These are phyloP conservation scores for Penicillium maclennaniae DNA, from an alignment of 495 filamentous ascomycete genomes.

Conservation along the genomic window DNA sequence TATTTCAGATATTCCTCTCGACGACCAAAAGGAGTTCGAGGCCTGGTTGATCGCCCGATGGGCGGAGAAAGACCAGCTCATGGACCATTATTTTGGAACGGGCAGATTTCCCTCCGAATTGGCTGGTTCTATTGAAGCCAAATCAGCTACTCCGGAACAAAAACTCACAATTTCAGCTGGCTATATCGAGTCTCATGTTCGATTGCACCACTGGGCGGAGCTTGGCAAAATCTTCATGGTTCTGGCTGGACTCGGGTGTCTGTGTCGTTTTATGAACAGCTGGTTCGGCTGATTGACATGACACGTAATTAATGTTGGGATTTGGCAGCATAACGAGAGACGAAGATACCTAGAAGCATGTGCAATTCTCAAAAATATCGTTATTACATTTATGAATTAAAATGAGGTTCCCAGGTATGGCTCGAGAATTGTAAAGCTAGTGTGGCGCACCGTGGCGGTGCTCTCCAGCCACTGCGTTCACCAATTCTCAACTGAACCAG, in stretches of 20 bases:
- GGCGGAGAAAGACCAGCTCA: constrained; percentile 59
- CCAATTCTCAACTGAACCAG: constrained; percentile 23
- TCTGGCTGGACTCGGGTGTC: constrained; percentile 27
- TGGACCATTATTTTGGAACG: constrained; percentile 54
- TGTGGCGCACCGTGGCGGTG: constrained; percentile 25
- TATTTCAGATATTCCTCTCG: constrained; percentile 54
- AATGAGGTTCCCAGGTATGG: neutral
- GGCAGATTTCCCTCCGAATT: constrained; percentile 60
- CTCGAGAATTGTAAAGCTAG: neutral
- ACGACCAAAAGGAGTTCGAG: constrained; percentile 54
- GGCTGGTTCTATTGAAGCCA: constrained; percentile 40
- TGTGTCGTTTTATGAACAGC: constrained; percentile 24
- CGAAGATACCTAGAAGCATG: neutral
- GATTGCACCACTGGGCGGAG: constrained; percentile 49
- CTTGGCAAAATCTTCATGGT: constrained; percentile 55
- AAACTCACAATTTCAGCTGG: constrained; percentile 38
- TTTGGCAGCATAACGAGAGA: neutral
- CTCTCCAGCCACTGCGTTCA: constrained; percentile 19
- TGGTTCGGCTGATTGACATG: constrained; percentile 2
- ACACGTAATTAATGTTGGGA: neutral
- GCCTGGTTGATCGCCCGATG: constrained; percentile 57
- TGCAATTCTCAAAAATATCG: neutral
- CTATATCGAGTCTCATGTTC: constrained; percentile 58
- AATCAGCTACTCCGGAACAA: constrained; percentile 30
- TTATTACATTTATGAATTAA: neutral